Percentiles rank a stretch among this genome's conserved stretches.
phyloP scores from a whole-genome alignment of 441 rosid genomes.

The Gossypium gossypioides region DNA sequence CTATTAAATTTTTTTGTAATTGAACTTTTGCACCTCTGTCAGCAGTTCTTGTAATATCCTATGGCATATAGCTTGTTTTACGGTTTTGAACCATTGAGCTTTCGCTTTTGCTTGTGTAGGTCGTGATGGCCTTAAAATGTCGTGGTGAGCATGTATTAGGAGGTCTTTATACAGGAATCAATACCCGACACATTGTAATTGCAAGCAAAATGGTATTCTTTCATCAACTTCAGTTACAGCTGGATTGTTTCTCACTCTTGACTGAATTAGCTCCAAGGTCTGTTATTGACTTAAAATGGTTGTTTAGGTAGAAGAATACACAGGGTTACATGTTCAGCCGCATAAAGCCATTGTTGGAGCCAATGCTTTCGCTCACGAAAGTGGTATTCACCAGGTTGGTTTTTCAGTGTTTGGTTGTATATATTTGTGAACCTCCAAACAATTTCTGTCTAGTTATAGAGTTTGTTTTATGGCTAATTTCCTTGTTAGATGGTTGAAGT shows the following conservation, averaged over 20 bases:
- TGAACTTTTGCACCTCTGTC: not conserved
- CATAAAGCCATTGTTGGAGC: conserved; percentile 96
- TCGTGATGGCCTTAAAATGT: conserved; percentile 84
- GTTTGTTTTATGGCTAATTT: not conserved
- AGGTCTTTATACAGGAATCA: conserved; percentile 72
- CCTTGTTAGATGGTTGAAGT: not conserved
- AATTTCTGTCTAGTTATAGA: not conserved
- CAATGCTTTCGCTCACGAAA: conserved; percentile 87
- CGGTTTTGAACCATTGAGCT: not conserved
- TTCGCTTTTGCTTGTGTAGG: conserved; percentile 30
- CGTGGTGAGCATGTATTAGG: conserved; percentile 64
- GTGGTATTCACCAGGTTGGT: conserved; percentile 82
- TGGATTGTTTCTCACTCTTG: not conserved
- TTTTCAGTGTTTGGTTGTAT: not conserved
- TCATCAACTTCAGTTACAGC: not conserved
- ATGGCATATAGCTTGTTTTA: not conserved
- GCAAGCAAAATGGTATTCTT: conserved; percentile 83
- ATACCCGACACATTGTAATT: conserved; percentile 70
- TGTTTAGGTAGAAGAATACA: conserved; percentile 82
- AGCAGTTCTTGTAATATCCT: not conserved
- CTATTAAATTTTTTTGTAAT: not conserved
- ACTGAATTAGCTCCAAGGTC: not conserved
- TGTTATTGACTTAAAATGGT: conserved; percentile 16
- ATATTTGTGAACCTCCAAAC: not conserved
- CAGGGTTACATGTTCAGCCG: conserved; percentile 81